A percentile compares a stretch with the other conserved stretches of the same genome.
Conservation (phyloP, 2,329 filamentous ascomycete species). For the Rhynchosporium agropyri region DNA sequence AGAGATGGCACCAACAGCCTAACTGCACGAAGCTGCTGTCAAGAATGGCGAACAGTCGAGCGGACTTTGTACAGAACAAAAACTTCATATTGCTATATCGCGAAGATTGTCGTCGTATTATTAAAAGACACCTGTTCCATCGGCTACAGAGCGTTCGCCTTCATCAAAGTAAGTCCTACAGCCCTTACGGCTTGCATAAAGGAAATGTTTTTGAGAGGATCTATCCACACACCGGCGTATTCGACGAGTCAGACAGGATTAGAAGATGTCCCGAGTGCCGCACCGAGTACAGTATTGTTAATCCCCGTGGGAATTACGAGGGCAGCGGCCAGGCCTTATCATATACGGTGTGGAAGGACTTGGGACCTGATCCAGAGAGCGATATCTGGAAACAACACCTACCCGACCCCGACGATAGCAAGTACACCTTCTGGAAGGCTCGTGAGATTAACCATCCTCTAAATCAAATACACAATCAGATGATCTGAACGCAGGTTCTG, state of each 20-base stretch:
- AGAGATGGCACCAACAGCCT: slow-evolving; percentile 23
- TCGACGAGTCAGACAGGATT: background rate
- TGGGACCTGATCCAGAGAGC: slow-evolving; percentile 21
- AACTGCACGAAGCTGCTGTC: slow-evolving; percentile 18
- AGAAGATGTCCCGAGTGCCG: slow-evolving; percentile 19
- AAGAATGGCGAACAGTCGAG: slow-evolving; percentile 17
- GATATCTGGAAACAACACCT: slow-evolving; percentile 26
- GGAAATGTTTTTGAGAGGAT: background rate
- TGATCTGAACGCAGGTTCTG: no score
- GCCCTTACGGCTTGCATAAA: background rate
- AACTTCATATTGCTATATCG: slow-evolving; percentile 10
- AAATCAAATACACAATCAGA: no score
- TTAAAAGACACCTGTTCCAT: slow-evolving; percentile 14
- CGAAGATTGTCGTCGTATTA: slow-evolving; percentile 24
- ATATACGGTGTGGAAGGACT: slow-evolving; percentile 29
- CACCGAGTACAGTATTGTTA: slow-evolving; percentile 28
- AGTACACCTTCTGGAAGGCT: no score
- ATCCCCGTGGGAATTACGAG: slow-evolving; percentile 12
- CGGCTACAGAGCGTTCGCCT: slow-evolving; percentile 9
- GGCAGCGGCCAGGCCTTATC: slow-evolving; percentile 20
- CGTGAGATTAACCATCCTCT: no score
- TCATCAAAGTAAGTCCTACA: background rate
- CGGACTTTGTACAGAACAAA: background rate
- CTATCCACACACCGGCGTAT: slow-evolving; percentile 13
- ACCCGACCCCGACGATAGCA: no score